A percentile compares a stretch with the other conserved stretches of the same genome.
These are phyloP conservation scores for Phytophthora cactorum DNA, from an alignment of 352 stramenopile genomes.

Conservation along the genomic window DNA sequence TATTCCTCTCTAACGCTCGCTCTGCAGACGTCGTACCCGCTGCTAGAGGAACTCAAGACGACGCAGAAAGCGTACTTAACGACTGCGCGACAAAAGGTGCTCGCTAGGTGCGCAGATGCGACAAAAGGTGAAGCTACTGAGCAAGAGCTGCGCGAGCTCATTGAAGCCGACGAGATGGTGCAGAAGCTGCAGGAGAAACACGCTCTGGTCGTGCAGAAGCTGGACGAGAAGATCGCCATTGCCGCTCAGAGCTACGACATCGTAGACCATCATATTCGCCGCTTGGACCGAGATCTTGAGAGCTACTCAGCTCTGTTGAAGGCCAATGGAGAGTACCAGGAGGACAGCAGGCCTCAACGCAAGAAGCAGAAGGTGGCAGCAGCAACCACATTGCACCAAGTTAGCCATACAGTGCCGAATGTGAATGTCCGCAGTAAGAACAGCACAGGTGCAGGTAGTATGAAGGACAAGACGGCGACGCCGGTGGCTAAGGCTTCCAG, in stretches of 20 bases:
- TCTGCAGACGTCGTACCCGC: slow-evolving; percentile 70
- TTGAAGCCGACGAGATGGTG: slow-evolving; percentile 61
- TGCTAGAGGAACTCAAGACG: slow-evolving; percentile 77
- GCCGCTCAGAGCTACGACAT: slow-evolving; percentile 87
- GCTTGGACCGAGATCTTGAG: slow-evolving; percentile 79
- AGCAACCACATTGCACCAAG: slow-evolving; percentile 22
- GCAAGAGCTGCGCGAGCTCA: slow-evolving; percentile 67
- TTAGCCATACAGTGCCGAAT: slow-evolving; percentile 27
- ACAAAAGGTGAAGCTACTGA: slow-evolving; percentile 61
- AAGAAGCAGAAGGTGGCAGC: slow-evolving; percentile 62
- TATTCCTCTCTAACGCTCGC: slow-evolving; percentile 5
- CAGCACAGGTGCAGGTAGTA: slow-evolving; percentile 18
- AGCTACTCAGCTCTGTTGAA: slow-evolving; percentile 75
- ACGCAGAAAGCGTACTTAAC: slow-evolving; percentile 72
- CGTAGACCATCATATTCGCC: slow-evolving; percentile 87
- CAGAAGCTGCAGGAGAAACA: slow-evolving; percentile 60
- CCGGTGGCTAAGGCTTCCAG: slow-evolving; percentile 26
- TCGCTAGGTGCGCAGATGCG: slow-evolving; percentile 61
- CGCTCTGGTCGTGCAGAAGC: slow-evolving; percentile 80
- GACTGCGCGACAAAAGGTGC: slow-evolving; percentile 63
- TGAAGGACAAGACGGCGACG: slow-evolving; percentile 31
- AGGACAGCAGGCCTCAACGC: slow-evolving; percentile 56
- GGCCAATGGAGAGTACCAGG: slow-evolving; percentile 80
- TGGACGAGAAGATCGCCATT: slow-evolving; percentile 90
- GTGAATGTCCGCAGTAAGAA: slow-evolving; percentile 43